Evolutionary conservation across 331 rosid species (phyloP).

Genomic region (Telfairia occidentalis): DNA sequence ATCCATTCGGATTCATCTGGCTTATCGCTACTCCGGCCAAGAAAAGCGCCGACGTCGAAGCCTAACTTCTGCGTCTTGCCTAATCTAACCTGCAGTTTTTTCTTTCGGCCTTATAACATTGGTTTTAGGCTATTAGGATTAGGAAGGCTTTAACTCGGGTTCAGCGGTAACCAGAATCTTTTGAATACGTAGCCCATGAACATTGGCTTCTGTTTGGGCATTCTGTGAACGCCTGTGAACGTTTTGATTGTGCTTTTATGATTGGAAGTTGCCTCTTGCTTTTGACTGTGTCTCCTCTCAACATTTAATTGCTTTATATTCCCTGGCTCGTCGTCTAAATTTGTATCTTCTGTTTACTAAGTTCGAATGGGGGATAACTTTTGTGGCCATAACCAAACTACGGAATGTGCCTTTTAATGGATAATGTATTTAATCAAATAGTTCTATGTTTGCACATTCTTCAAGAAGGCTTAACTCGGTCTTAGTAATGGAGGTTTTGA

Average conservation of each 20-base stretch:
- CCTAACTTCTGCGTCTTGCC: not conserved
- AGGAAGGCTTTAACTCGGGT: not conserved
- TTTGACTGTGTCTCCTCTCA: not conserved
- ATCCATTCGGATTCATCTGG: constrained; percentile 68
- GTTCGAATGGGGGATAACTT: not conserved
- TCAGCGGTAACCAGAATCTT: not conserved
- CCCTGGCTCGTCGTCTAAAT: not conserved
- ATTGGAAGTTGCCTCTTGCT: not conserved
- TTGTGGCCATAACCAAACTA: not conserved
- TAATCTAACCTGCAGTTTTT: not conserved
- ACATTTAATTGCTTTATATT: not conserved
- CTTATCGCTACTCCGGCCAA: constrained; percentile 19
- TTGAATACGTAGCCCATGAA: not conserved
- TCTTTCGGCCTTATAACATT: not conserved
- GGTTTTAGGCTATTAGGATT: not conserved
- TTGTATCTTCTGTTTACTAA: not conserved
- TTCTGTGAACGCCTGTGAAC: not conserved
- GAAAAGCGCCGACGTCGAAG: constrained; percentile 15
- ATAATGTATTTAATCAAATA: not conserved
- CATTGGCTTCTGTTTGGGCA: not conserved
- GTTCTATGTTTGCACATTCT: not conserved
- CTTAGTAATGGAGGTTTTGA: not conserved
- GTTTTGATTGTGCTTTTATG: not conserved
- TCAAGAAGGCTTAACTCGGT: not conserved
- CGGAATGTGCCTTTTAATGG: not conserved